Evolutionary conservation across 139 green algal species (phyloP).

Genomic region (Coelastrella sp.): DNA sequence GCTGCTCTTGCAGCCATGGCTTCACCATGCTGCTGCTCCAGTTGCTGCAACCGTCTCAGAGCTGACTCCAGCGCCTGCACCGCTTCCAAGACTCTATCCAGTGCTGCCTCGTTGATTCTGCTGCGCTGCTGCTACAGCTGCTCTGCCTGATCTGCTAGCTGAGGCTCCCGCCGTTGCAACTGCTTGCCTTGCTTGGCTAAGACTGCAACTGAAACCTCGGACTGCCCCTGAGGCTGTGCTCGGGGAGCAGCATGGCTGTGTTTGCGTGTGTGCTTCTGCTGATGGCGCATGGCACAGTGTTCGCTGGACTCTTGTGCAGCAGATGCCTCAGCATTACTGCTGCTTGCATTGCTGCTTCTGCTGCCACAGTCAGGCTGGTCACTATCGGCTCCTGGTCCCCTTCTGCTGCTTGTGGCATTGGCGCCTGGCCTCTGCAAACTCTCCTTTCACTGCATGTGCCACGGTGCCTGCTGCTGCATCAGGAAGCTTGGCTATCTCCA

Average conservation of each 20-base stretch:
- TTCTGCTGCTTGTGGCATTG: constrained; percentile 4
- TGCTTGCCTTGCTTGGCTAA: not conserved
- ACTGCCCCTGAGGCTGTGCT: not conserved
- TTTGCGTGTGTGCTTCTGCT: not conserved
- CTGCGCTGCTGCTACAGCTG: constrained; percentile 29
- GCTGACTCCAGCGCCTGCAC: constrained; percentile 17
- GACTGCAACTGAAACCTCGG: constrained; percentile 2
- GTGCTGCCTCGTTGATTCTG: constrained; percentile 39
- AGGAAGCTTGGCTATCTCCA: too few species aligned
- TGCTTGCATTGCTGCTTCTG: not conserved
- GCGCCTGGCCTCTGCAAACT: not conserved
- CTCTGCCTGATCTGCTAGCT: constrained; percentile 12
- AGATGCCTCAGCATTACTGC: not conserved
- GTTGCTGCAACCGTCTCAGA: not conserved
- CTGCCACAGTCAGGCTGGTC: not conserved
- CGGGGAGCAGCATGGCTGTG: not conserved
- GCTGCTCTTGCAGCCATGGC: constrained; percentile 47
- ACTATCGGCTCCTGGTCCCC: not conserved
- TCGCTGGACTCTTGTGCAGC: not conserved
- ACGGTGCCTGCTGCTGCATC: not conserved
- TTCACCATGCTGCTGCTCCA: constrained; percentile 41
- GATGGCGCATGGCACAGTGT: not conserved
- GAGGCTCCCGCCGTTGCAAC: constrained; percentile 32
- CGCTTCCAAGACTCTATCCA: constrained; percentile 43
- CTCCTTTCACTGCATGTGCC: not conserved